Conservation (phyloP, 2,329 filamentous ascomycete species). For the Fusarium sarcochroum region DNA sequence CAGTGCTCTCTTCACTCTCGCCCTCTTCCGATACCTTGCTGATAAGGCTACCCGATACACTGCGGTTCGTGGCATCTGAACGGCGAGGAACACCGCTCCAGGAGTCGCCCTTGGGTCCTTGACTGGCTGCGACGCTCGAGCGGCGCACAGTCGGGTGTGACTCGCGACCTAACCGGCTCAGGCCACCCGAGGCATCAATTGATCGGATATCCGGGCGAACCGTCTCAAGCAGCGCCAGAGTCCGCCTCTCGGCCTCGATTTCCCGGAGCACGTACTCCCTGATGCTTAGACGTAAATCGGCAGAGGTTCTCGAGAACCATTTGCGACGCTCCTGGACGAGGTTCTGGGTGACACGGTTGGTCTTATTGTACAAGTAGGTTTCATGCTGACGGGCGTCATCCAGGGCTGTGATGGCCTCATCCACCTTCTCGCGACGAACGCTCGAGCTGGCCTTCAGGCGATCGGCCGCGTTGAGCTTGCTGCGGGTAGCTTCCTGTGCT, state of each 20-base stretch:
- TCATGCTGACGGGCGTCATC: slow-evolving; percentile 90
- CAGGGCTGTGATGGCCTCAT: slow-evolving; percentile 92
- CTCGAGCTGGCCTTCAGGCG: slow-evolving; percentile 88
- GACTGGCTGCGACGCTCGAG: slow-evolving; percentile 84
- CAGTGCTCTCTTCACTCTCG: slow-evolving; percentile 61
- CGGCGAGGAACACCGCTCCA: slow-evolving; percentile 95
- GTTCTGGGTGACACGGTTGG: slow-evolving; percentile 89
- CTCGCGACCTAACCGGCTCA: slow-evolving; percentile 91
- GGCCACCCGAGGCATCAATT: slow-evolving; percentile 91
- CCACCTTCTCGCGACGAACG: slow-evolving; percentile 94
- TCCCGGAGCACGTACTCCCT: slow-evolving; percentile 94
- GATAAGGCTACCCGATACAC: slow-evolving; percentile 80
- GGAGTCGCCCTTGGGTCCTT: slow-evolving; percentile 97
- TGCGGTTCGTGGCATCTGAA: slow-evolving; percentile 82
- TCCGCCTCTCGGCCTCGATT: slow-evolving; percentile 94
- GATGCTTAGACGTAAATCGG: slow-evolving; percentile 86
- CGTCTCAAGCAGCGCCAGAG: slow-evolving; percentile 91
- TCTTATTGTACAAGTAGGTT: slow-evolving; percentile 85
- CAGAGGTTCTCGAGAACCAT: slow-evolving; percentile 89
- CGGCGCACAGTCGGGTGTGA: slow-evolving; percentile 82
- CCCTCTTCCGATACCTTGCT: slow-evolving; percentile 75
- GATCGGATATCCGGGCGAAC: slow-evolving; percentile 93
- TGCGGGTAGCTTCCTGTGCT: slow-evolving; percentile 87
- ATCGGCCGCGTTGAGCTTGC: slow-evolving; percentile 87
- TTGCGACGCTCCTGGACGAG: slow-evolving; percentile 88